phyloP scores from a whole-genome alignment of 768 basidiomycete genomes.

The Leccinum arenicola region DNA sequence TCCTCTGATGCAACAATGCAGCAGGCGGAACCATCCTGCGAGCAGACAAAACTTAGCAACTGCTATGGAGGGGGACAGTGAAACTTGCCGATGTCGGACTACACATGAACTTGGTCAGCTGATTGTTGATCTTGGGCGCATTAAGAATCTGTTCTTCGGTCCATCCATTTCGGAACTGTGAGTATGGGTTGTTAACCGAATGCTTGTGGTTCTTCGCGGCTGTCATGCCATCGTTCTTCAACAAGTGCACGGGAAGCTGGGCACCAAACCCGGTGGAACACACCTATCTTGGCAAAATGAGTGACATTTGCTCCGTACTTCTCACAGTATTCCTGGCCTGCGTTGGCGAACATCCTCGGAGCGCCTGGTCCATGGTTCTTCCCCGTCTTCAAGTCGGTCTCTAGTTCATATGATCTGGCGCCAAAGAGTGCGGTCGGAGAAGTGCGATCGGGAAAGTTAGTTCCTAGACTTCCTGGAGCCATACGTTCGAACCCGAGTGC shows the following conservation, averaged over 20 bases:
- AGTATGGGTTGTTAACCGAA: constrained; percentile 80
- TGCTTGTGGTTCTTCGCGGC: constrained; percentile 85
- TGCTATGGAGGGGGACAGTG: background rate
- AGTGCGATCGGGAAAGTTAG: constrained; percentile 53
- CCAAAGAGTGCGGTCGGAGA: constrained; percentile 49
- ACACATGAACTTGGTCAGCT: constrained; percentile 83
- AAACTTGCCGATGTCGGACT: constrained; percentile 71
- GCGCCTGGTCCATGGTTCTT: constrained; percentile 67
- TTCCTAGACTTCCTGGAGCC: constrained; percentile 69
- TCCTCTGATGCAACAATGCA: constrained; percentile 77
- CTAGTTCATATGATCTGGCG: constrained; percentile 45
- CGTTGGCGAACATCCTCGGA: constrained; percentile 75
- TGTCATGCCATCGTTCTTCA: constrained; percentile 23
- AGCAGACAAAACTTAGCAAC: background rate
- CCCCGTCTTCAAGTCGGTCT: constrained; percentile 42
- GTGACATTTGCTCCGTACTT: constrained; percentile 67
- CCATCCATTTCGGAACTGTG: constrained; percentile 82
- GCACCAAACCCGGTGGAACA: constrained; percentile 5
- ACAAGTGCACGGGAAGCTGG: background rate
- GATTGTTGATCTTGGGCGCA: constrained; percentile 65
- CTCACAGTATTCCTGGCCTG: constrained; percentile 69
- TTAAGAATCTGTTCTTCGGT: constrained; percentile 65
- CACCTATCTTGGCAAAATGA: constrained; percentile 77
- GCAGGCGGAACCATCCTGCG: constrained; percentile 71
- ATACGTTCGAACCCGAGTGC: constrained; percentile 89